These are phyloP conservation scores for Westerdykella ornata DNA, from an alignment of 2,329 filamentous ascomycete genomes.

Conservation along the genomic window DNA sequence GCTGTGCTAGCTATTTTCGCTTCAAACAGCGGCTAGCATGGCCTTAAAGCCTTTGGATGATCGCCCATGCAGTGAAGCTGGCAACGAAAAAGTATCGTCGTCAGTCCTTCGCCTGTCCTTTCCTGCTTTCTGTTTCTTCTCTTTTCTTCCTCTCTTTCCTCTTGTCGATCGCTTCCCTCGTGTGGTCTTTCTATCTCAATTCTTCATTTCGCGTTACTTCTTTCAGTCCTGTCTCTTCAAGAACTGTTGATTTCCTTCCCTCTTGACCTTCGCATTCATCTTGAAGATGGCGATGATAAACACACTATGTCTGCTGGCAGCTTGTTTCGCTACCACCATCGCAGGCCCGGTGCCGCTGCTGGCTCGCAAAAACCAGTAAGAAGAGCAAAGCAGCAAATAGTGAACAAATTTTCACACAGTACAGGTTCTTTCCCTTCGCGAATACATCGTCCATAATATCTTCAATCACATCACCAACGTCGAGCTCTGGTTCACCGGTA, in stretches of 20 bases:
- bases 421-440: conserved; percentile 21
- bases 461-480: neutral
- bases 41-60: conserved; percentile 32
- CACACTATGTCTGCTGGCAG: conserved; percentile 33
- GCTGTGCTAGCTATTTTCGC: conserved; percentile 19
- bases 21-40: conserved; percentile 37
- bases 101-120: conserved; percentile 16
- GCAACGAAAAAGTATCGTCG: conserved; percentile 8
- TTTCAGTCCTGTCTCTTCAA: conserved; percentile 17
- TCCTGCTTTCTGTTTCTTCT: conserved; percentile 16
- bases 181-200: conserved; percentile 15
- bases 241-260: conserved; percentile 10
- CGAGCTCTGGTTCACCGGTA: conserved; percentile 1
- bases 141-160: conserved; percentile 15
- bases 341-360: conserved; percentile 31
- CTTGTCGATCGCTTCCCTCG: conserved; percentile 30
- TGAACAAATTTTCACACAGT: conserved; percentile 7
- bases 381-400: neutral
- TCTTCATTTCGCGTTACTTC: conserved; percentile 11
- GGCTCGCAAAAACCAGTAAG: conserved; percentile 26
- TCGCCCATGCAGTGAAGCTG: conserved; percentile 20
- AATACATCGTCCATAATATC: conserved; percentile 19
- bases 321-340: conserved; percentile 21
- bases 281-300: conserved; percentile 23
- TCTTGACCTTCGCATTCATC: conserved; percentile 15